A percentile compares a stretch with the other conserved stretches of the same genome.
Conservation (phyloP, 331 rosid genomes). For the Quercus tomentella region DNA sequence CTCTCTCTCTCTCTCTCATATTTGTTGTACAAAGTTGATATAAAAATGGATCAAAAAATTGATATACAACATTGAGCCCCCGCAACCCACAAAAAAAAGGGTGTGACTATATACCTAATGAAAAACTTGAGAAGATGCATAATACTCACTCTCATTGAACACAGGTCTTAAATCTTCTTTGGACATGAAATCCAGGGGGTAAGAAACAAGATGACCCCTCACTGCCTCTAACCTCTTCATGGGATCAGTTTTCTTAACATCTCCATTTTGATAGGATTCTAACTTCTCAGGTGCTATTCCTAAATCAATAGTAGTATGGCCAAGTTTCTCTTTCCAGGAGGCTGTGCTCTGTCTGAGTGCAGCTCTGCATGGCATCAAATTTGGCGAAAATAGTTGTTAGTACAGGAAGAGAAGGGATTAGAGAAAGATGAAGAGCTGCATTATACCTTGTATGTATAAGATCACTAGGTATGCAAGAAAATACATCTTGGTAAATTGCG, state of each 20-base stretch:
- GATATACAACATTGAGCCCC: neutral
- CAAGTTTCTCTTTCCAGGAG: slow-evolving; percentile 61
- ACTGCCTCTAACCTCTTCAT: slow-evolving; percentile 57
- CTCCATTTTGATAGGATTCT: slow-evolving; percentile 59
- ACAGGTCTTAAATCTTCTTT: slow-evolving; percentile 86
- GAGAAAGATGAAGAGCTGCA: slow-evolving; percentile 1
- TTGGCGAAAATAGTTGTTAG: neutral
- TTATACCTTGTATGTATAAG: slow-evolving; percentile 77
- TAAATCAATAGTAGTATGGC: slow-evolving; percentile 79
- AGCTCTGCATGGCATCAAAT: slow-evolving; percentile 34
- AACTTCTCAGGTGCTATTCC: slow-evolving; percentile 72
- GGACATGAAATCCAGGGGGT: slow-evolving; percentile 86
- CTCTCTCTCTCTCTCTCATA: neutral
- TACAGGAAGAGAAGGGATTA: neutral
- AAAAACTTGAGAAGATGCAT: slow-evolving; percentile 79
- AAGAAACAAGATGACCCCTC: slow-evolving; percentile 88
- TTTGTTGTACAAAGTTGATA: neutral
- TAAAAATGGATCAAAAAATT: neutral
- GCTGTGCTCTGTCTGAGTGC: slow-evolving; percentile 69
- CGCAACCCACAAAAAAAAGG: neutral
- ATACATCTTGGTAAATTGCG: slow-evolving; percentile 85
- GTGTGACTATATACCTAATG: slow-evolving; percentile 38
- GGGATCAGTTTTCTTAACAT: slow-evolving; percentile 42
- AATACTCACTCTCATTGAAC: slow-evolving; percentile 84
- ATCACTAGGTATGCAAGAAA: slow-evolving; percentile 89